Conservation (phyloP, 176 grass and related monocot genomes). For the Oryza longistaminata region DNA sequence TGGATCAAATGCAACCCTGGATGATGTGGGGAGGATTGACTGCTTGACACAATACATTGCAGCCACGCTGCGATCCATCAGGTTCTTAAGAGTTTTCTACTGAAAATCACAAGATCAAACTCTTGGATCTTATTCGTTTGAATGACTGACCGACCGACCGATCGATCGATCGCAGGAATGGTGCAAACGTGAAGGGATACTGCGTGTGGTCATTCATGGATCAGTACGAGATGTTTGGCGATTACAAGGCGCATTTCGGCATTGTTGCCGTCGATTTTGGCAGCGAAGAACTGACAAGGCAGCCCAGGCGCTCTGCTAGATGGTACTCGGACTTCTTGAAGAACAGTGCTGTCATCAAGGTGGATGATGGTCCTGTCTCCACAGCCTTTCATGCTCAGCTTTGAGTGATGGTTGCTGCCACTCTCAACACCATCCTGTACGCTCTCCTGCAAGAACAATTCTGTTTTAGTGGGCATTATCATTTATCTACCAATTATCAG, state of each 20-base stretch:
- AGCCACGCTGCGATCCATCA: conserved; percentile 38
- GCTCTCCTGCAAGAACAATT: no score
- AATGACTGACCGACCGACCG: neutral
- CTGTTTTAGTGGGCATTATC: no score
- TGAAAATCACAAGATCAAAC: neutral
- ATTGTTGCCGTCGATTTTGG: conserved; percentile 51
- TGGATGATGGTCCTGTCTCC: neutral
- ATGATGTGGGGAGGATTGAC: conserved; percentile 40
- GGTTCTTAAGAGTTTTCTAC: conserved; percentile 8
- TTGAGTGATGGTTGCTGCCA: neutral
- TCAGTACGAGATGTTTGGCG: conserved; percentile 42
- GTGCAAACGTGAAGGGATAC: conserved; percentile 51
- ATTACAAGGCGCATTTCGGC: conserved; percentile 35
- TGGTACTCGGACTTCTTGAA: conserved; percentile 62
- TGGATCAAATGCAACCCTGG: conserved; percentile 15
- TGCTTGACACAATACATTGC: conserved; percentile 43
- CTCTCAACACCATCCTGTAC: neutral
- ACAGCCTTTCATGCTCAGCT: neutral
- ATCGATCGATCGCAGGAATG: conserved; percentile 36
- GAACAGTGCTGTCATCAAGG: conserved; percentile 36
- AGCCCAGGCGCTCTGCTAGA: conserved; percentile 42
- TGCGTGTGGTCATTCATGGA: conserved; percentile 64
- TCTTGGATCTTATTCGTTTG: neutral
- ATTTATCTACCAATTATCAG: no score
- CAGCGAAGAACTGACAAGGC: conserved; percentile 30